Base-by-base conservation (phyloP, 2,329 filamentous ascomycete species). In the Paraconiothyrium sp. region DNA sequence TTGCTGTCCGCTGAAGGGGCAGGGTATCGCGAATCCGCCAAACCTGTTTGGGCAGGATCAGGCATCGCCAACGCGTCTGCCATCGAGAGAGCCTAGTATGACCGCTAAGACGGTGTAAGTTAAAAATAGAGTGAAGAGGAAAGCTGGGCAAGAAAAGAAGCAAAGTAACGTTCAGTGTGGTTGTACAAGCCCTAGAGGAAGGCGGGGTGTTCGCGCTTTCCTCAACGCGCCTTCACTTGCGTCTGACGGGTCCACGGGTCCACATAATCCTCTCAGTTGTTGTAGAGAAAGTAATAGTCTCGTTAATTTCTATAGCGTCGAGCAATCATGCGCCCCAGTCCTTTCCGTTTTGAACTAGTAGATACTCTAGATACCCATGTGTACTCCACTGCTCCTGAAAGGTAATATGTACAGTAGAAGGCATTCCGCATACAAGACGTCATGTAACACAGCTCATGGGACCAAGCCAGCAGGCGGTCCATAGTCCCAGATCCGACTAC, bases 401-500 rank as follows among this genome's bases (percentile, higher is more conserved):
- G 10, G 37, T 27, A 34, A 16, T 32, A 41, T 54, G 7, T 54
- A 54, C 50, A 54, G 50, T 43, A 5, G n/a, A 54, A 54, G 2
- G 27, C 22, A 24, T 54, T 5, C 37, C 48, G 8, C 13, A n/a
- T 35, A 32, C 11, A 4, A 16, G 5, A 43, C 35, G 14, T 22
- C 22, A 30, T 9, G 24, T n/a, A 54, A 8, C 14, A 9, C 22
- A 32, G 2, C 22, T 54, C 22, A 54, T 13, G 22, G 16, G 3
- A 13, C 11, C 50, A 34, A 27, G 1, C 39, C 39, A 32, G 39
- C 52, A 20, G 75, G 67, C 13, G 73, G 73, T 32, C 74, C 70
- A 66, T 77, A 75, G 46, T 79, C 75, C 76, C 74, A 78, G 32
- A 78, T 77, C 44, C 76, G 71, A 24, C 55, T 65, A 30, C 70